Conservation (phyloP, 23 red algal species). For the Gracilaria vermiculophylla region DNA sequence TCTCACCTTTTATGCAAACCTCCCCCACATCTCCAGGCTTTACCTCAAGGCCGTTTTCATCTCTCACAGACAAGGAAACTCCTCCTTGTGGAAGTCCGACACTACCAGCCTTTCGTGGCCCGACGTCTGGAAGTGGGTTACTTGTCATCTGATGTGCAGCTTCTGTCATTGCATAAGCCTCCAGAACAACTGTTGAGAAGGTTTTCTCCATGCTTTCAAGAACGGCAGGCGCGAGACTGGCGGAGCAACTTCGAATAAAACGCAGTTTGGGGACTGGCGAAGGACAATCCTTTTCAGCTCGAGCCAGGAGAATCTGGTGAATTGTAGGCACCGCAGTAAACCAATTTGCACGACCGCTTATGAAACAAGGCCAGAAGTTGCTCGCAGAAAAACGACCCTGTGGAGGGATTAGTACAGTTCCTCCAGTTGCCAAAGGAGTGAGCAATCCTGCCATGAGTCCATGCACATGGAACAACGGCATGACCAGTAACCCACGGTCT, state of each 20-base stretch:
- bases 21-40: constrained; percentile 63
- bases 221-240: constrained; percentile 75
- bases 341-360: constrained; percentile 55
- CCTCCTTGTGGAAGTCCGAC: constrained; percentile 68
- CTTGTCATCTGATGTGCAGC: constrained; percentile 90
- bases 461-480: constrained; percentile 94
- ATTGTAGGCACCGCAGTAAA: constrained; percentile 93
- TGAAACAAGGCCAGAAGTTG: constrained; percentile 70
- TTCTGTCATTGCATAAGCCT: constrained; percentile 97
- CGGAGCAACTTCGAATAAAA: constrained; percentile 83
- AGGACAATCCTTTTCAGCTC: constrained; percentile 74
- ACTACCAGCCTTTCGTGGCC: constrained; percentile 55
- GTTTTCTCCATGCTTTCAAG: constrained; percentile 66
- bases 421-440: constrained; percentile 86
- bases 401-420: constrained; percentile 70
- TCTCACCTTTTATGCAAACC: constrained; percentile 85
- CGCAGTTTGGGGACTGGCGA: constrained; percentile 52
- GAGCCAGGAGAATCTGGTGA: constrained; percentile 83
- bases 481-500: constrained; percentile 77
- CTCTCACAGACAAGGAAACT: constrained; percentile 55
- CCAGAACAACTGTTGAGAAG: constrained; percentile 74
- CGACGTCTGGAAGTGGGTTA: constrained; percentile 78
- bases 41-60: constrained; percentile 36
- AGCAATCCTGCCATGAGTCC: constrained; percentile 82
- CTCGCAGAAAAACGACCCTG: constrained; percentile 83